phyloP scores from a whole-genome alignment of 1,284 basidiomycete genomes.

The Cutaneotrichosporon dermatis region DNA sequence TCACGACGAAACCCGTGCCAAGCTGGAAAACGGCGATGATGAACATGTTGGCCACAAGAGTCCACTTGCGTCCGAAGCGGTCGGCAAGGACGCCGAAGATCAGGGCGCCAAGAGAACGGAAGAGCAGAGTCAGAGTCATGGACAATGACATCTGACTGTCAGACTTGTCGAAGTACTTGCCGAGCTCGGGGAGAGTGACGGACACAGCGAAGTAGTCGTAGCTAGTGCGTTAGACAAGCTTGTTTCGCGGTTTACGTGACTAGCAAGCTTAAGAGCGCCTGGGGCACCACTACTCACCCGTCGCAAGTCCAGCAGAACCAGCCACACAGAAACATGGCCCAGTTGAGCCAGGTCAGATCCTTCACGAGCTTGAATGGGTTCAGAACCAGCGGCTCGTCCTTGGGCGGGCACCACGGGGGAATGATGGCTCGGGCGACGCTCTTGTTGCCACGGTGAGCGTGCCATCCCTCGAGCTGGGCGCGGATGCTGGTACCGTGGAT shows the following conservation, averaged over 20 bases:
- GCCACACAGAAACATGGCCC: slow-evolving; percentile 51
- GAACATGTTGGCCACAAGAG: slow-evolving; percentile 70
- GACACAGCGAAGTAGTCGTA: slow-evolving; percentile 27
- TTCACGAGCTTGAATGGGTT: slow-evolving; percentile 48
- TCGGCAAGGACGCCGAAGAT: slow-evolving; percentile 74
- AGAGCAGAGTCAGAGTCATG: slow-evolving; percentile 88
- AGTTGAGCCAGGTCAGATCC: slow-evolving; percentile 51
- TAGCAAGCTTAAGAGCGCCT: no score
- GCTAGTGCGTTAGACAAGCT: neutral
- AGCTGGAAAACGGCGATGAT: slow-evolving; percentile 70
- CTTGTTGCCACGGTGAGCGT: slow-evolving; percentile 28
- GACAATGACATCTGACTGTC: slow-evolving; percentile 54
- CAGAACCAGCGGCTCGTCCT: slow-evolving; percentile 11
- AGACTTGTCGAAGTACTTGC: slow-evolving; percentile 40
- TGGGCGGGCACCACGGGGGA: slow-evolving; percentile 2
- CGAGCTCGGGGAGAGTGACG: slow-evolving; percentile 54
- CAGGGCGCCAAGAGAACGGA: slow-evolving; percentile 81
- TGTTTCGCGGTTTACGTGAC: neutral
- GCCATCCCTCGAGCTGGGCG: slow-evolving; percentile 38
- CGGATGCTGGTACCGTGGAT: slow-evolving; percentile 7
- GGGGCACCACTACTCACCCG: slow-evolving; percentile 9
- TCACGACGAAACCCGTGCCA: slow-evolving; percentile 55
- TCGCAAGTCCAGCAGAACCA: slow-evolving; percentile 60
- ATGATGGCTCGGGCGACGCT: neutral
- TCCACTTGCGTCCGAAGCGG: slow-evolving; percentile 89